Conservation (phyloP, 2,329 filamentous ascomycete genomes). For the Truncatella angustata region DNA sequence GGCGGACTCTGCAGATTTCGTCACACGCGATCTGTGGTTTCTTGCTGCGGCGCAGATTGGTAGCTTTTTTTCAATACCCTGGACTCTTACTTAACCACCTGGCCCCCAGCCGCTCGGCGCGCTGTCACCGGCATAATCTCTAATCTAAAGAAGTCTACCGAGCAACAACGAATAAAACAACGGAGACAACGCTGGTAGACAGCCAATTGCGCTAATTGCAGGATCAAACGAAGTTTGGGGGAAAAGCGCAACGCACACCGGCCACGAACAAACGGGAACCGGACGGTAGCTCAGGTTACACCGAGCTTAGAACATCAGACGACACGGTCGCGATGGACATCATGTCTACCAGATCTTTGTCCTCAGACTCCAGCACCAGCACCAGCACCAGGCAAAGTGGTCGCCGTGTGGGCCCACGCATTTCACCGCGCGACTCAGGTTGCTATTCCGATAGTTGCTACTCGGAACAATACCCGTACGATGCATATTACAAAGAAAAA, state of each 20-base stretch:
- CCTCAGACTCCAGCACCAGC: not conserved
- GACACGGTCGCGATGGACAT: not conserved
- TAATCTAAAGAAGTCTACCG: slow-evolving; percentile 3
- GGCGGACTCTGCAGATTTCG: slow-evolving; percentile 1
- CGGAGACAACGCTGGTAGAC: not conserved
- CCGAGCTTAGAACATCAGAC: not conserved
- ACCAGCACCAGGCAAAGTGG: not conserved
- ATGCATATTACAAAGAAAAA: slow-evolving; percentile 6
- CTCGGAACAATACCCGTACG: not conserved
- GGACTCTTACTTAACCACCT: slow-evolving; percentile 2
- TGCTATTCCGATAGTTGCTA: slow-evolving; percentile 1
- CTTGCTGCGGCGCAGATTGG: not conserved
- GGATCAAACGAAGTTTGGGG: too few species aligned
- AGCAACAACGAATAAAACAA: not conserved
- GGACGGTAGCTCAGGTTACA: too few species aligned
- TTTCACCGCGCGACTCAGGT: not conserved
- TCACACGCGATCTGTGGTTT: not conserved
- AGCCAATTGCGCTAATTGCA: too few species aligned
- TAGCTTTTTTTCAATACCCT: not conserved
- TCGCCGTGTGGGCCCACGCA: not conserved
- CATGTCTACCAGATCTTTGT: not conserved
- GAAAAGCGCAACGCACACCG: too few species aligned
- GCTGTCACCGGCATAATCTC: not conserved
- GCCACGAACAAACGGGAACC: too few species aligned
- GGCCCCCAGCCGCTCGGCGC: not conserved